Conservation (phyloP, 2,329 filamentous ascomycete genomes). For the Talaromyces albobiverticillius region DNA sequence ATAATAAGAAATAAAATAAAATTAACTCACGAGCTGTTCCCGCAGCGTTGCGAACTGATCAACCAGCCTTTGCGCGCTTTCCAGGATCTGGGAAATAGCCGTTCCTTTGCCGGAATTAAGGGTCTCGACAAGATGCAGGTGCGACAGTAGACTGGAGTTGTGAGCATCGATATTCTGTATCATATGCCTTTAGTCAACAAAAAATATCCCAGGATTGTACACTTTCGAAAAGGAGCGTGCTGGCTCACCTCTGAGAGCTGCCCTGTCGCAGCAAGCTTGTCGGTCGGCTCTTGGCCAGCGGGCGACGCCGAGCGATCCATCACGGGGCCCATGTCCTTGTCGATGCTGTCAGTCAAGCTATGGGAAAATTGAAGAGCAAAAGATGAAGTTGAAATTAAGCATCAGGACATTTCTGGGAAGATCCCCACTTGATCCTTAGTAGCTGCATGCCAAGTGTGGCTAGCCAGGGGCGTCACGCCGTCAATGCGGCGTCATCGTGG, state of each 20-base stretch:
- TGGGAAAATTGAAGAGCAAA: background rate
- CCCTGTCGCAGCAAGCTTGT: background rate
- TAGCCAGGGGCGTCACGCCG: constrained; percentile 4
- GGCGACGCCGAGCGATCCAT: background rate
- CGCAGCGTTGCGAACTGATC: constrained; percentile 33
- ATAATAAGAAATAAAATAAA: background rate
- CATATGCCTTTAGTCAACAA: background rate
- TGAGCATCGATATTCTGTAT: background rate
- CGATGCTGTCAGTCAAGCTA: background rate
- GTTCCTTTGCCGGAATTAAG: constrained; percentile 28
- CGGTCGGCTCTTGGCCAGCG: background rate
- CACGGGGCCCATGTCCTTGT: background rate
- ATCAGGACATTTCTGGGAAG: background rate
- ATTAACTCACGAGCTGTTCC: constrained; percentile 31
- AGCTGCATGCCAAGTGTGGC: constrained; percentile 1
- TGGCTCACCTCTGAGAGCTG: background rate
- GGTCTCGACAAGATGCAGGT: constrained; percentile 37
- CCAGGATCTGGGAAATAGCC: constrained; percentile 34
- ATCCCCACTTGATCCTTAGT: background rate
- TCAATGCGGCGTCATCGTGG: constrained; percentile 1
- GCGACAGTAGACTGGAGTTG: constrained; percentile 37
- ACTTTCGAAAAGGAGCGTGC: too few species aligned
- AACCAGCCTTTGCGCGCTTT: constrained; percentile 37
- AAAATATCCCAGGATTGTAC: too few species aligned
- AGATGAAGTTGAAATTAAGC: constrained; percentile 7